These are phyloP conservation scores for Magnaporthales sp. DNA, from an alignment of 2,329 filamentous ascomycete genomes.

Conservation along the genomic window DNA sequence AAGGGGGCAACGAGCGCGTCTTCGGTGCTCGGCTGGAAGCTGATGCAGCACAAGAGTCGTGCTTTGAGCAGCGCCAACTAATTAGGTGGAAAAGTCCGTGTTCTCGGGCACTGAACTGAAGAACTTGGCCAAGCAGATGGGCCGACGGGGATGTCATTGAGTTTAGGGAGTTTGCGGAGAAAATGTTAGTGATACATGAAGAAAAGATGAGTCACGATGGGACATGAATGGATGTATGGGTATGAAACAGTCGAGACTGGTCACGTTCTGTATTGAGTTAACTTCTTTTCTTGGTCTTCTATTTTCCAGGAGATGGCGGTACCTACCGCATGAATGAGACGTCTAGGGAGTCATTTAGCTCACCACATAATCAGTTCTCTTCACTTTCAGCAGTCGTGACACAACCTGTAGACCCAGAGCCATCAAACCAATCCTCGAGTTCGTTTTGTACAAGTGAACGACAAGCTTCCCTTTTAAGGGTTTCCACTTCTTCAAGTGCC, in stretches of 20 bases:
- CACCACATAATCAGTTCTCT: not conserved
- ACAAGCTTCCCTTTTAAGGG: not conserved
- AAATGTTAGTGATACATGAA: not conserved
- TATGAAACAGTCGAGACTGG: not conserved
- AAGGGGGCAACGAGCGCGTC: not conserved
- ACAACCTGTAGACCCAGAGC: not conserved
- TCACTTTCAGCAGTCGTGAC: not conserved
- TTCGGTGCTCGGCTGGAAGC: not conserved
- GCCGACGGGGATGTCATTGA: not conserved
- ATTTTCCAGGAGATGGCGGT: not conserved
- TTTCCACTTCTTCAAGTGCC: not conserved
- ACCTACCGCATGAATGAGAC: not conserved
- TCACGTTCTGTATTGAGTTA: not conserved
- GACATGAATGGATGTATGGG: not conserved
- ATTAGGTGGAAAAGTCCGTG: not conserved
- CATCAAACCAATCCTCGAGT: not conserved
- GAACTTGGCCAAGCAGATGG: not conserved
- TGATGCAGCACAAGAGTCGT: not conserved
- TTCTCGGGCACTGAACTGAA: not conserved
- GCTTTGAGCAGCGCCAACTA: not conserved
- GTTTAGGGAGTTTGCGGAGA: not conserved
- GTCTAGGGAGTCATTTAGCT: not conserved
- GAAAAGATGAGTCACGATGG: not conserved
- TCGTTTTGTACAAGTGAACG: not conserved
- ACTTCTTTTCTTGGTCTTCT: not conserved